A percentile compares a stretch with the other conserved stretches of the same genome.
Evolutionary conservation across 805 yeast genomes (phyloP).

Genomic region (Cyberlindnera lachancei): DNA sequence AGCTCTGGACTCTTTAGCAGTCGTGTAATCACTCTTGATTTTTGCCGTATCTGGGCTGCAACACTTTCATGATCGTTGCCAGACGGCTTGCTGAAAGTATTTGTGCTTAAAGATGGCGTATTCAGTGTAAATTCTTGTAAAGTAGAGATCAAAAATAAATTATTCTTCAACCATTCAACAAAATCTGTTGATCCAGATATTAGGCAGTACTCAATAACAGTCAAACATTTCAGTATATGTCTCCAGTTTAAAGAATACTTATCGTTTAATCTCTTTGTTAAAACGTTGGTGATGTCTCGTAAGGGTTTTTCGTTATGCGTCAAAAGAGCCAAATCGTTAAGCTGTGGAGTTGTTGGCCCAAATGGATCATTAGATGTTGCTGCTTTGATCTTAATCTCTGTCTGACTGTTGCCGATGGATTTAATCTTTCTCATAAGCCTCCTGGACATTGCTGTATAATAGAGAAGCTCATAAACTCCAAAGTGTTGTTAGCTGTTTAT

Average conservation of each 20-base stretch:
- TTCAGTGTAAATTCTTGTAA: slow-evolving; percentile 24
- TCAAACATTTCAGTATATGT: slow-evolving; percentile 41
- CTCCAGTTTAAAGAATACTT: slow-evolving; percentile 27
- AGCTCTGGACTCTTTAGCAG: slow-evolving; percentile 26
- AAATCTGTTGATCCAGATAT: slow-evolving; percentile 49
- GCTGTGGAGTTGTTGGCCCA: slow-evolving; percentile 51
- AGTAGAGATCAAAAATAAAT: slow-evolving; percentile 27
- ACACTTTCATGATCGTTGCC: slow-evolving; percentile 19
- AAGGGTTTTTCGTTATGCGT: slow-evolving; percentile 35
- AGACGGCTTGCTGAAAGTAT: no score
- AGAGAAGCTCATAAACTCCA: no score
- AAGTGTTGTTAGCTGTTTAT: no score
- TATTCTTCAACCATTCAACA: slow-evolving; percentile 38
- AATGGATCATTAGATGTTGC: slow-evolving; percentile 47
- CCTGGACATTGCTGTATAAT: slow-evolving; percentile 13
- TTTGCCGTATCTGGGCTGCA: slow-evolving; percentile 30
- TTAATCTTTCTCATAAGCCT: slow-evolving; percentile 26
- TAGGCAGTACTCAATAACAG: slow-evolving; percentile 42
- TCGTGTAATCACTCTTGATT: slow-evolving; percentile 28
- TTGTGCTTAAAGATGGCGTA: no score
- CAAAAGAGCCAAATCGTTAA: slow-evolving; percentile 42
- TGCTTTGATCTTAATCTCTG: slow-evolving; percentile 30
- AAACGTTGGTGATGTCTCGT: slow-evolving; percentile 30
- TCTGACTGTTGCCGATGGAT: slow-evolving; percentile 22
- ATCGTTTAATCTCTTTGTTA: slow-evolving; percentile 34